A percentile compares a stretch with the other conserved stretches of the same genome.
Evolutionary conservation across 441 rosid genomes (phyloP).

Genomic region (Corymbia citriodora): DNA sequence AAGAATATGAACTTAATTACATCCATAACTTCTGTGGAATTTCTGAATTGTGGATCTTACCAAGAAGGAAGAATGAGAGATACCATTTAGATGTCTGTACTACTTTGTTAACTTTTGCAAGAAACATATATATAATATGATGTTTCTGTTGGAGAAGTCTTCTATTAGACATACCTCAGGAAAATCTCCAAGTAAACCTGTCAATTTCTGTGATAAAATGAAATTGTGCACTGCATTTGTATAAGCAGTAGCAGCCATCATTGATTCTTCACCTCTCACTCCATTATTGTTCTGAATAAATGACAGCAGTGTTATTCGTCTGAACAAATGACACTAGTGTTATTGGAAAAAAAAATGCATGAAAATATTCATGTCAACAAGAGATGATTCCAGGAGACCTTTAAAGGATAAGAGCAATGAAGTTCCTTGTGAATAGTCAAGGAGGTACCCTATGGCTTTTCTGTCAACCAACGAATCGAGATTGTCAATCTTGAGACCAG

Average conservation of each 20-base stretch:
- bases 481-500: too few species aligned
- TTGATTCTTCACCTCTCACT: slow-evolving; percentile 49
- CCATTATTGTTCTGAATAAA: slow-evolving; percentile 34
- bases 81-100: neutral
- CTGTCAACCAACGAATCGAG: too few species aligned
- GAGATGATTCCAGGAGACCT: slow-evolving; percentile 29
- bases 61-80: neutral
- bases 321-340: slow-evolving; percentile 1
- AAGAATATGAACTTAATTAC: neutral
- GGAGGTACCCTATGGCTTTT: too few species aligned
- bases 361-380: neutral
- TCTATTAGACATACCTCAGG: slow-evolving; percentile 56
- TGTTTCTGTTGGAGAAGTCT: neutral
- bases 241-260: slow-evolving; percentile 54
- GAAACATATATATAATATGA: neutral
- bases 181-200: slow-evolving; percentile 67
- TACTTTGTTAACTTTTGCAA: neutral
- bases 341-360: neutral
- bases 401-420: slow-evolving; percentile 46
- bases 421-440: slow-evolving; percentile 77
- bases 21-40: neutral
- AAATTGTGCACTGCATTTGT: slow-evolving; percentile 83
- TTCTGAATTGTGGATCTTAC: neutral
- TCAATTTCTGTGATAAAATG: slow-evolving; percentile 75
- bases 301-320: neutral